Evolutionary conservation across 202 grass and related monocot species (phyloP).

Genomic region (Dendrocalamus latiflorus): DNA sequence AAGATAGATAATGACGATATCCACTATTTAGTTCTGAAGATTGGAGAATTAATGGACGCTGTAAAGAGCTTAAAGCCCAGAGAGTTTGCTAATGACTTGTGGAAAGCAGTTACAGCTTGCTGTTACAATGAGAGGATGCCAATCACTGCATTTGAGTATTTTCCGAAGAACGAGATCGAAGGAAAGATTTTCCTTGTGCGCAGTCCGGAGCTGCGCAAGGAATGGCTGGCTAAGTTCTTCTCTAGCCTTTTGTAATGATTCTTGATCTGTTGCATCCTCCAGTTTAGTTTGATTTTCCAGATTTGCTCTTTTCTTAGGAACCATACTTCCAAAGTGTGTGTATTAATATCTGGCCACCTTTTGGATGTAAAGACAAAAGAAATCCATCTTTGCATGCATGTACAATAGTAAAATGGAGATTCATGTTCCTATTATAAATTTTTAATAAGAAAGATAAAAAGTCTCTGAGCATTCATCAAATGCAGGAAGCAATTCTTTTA

Average conservation of each 20-base stretch:
- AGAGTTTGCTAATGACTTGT: constrained; percentile 5
- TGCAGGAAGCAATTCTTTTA: not conserved
- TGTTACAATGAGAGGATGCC: constrained; percentile 29
- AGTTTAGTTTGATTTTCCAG: not conserved
- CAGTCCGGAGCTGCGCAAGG: not conserved
- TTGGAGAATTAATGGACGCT: constrained; percentile 26
- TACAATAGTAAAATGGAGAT: not conserved
- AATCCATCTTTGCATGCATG: not conserved
- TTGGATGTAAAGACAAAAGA: not conserved
- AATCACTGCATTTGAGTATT: constrained; percentile 29
- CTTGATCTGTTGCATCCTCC: not conserved
- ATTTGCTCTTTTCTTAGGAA: not conserved
- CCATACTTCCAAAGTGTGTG: not conserved
- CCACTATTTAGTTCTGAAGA: constrained; percentile 30
- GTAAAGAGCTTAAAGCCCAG: constrained; percentile 33
- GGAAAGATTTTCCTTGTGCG: not conserved
- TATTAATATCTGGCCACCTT: not conserved
- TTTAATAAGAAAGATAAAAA: not conserved
- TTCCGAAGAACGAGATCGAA: constrained; percentile 26
- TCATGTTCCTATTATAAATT: not conserved
- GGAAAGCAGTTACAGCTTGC: constrained; percentile 19
- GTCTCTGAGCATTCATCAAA: not conserved
- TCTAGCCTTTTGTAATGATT: constrained; percentile 26
- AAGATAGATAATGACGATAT: not conserved
- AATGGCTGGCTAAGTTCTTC: constrained; percentile 30